Evolutionary conservation across 257 asterid genomes (phyloP).

Genomic region (Solanum pennellii): DNA sequence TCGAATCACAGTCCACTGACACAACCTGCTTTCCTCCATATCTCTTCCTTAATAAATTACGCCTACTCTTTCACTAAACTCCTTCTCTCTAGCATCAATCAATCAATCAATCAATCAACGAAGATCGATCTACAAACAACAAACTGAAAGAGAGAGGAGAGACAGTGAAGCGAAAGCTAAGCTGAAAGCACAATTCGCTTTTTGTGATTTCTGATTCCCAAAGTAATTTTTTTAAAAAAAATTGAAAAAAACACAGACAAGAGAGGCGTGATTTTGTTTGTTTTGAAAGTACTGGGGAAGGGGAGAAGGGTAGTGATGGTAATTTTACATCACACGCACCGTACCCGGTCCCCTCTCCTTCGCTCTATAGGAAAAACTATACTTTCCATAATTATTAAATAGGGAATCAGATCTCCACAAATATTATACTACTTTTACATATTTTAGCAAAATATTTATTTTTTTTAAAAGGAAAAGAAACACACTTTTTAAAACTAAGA

Average conservation of each 20-base stretch:
- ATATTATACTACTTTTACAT: neutral
- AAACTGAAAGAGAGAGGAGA: neutral
- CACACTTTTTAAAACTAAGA: neutral
- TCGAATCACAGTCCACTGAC: conserved; percentile 24
- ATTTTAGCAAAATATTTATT: neutral
- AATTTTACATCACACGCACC: neutral
- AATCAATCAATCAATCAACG: neutral
- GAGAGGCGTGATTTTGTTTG: neutral
- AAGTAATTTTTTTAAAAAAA: neutral
- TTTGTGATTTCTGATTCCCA: neutral
- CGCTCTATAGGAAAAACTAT: neutral
- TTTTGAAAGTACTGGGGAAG: neutral
- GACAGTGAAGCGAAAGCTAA: neutral
- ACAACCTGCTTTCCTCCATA: conserved; percentile 25
- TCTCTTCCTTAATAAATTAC: neutral
- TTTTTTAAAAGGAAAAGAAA: neutral
- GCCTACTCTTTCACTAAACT: neutral
- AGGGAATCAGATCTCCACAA: neutral
- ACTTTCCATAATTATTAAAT: neutral
- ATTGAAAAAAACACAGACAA: neutral
- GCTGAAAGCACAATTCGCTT: neutral
- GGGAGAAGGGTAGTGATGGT: neutral
- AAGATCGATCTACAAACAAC: neutral
- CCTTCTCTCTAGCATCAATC: neutral
- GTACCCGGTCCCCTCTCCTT: neutral